Evolutionary conservation across 139 green algal species (phyloP), one percentile per base, ranked within the genome.

Genomic region (Nannochloris sp.): DNA sequence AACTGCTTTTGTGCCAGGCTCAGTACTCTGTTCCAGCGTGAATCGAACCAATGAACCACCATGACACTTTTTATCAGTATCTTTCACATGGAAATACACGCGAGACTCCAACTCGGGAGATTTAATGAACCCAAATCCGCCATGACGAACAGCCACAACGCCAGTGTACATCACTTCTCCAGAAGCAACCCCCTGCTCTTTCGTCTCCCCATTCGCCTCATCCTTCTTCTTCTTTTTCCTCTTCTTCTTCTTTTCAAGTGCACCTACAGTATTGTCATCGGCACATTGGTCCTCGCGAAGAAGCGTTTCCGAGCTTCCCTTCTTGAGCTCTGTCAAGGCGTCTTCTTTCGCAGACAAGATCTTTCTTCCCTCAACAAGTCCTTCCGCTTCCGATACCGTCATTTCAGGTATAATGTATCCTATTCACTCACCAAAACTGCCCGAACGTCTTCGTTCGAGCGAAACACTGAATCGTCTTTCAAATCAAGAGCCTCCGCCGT

Each of bases 121-220:
- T 62, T 76, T 76, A 62, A 76, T 72, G 37, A 76, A 76, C 0
- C 69, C 69, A 61, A 72, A 76, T 61, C 64, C 69, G 3, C 67
- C 63, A 11, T 72, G 63, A 19, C 57, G 69, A 19, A 57, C 59
- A 4, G 71, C 63, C 14, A 76, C 69, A 12, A 70, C 18, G 1
- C 69, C 69, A 27, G 60, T 25, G 46, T 53, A 19, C n/a, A 21
- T 19, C 11, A 7, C 44, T 0, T 50, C 44, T 50, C 16, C 15
- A 15, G 14, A 15, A 50, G 16, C 46, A 53, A 19, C 11, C 4
- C n/a, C 4, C n/a, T 53, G 8, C 12, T 25, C 46, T 12, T 53
- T 53, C 9, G 8, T 18, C 5, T 40, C 34, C 8, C 5, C 34
- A 12, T 21, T 4, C 23, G 16, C 0, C 11, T 53, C 46, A 25